Evolutionary conservation across 2,329 filamentous ascomycete species (phyloP), one percentile per base, ranked within the genome.

Genomic region (Colletotrichum tropicicola): DNA sequence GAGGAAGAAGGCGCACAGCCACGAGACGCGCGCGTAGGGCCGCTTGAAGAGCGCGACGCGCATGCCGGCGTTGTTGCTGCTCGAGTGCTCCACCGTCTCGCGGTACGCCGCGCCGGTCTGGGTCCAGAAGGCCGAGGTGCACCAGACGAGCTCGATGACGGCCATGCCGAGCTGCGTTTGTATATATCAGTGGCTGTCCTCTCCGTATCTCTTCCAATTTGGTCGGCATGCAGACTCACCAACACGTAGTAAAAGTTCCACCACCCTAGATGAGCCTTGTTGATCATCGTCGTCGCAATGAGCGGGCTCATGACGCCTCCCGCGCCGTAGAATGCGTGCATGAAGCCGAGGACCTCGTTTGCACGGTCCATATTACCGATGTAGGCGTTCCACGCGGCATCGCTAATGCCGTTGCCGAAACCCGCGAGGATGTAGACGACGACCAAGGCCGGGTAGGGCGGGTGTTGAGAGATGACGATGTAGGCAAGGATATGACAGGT

Each of bases 191-290:
- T 23, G 9, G 19, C 13, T 19, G n/a, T n/a, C n/a, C n/a, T 25
- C 13, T 8, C 48, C n/a, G 12, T 25, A 15, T 21, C 25, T 13
- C 6, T 15, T 21, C 17, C 1, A 25, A 13, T 9, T 13, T 2
- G n/a, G 13, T 13, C 13, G n/a, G 6, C 5, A 17, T 5, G 6
- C 17, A 5, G 23, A 73, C 83, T 67, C 71, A 91, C 87, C 89
- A 93, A 91, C 44, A 93, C 78, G 72, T 92, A 93, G 75, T 93
- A 94, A 73, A 91, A 94, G 2, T 81, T 80, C 70, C 90, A 92
- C 91, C 91, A 94, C 0, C 81, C 81, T 53, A 90, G 68, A 6
- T 79, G 70, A 0, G 80, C 87, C 70, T 87, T 87, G 0, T 88
- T 88, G 37, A 93, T 87, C 83, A 94, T 86, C 0, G 84, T 85